Conservation (phyloP, 1,284 basidiomycete genomes). For the Marasmius oreades region DNA sequence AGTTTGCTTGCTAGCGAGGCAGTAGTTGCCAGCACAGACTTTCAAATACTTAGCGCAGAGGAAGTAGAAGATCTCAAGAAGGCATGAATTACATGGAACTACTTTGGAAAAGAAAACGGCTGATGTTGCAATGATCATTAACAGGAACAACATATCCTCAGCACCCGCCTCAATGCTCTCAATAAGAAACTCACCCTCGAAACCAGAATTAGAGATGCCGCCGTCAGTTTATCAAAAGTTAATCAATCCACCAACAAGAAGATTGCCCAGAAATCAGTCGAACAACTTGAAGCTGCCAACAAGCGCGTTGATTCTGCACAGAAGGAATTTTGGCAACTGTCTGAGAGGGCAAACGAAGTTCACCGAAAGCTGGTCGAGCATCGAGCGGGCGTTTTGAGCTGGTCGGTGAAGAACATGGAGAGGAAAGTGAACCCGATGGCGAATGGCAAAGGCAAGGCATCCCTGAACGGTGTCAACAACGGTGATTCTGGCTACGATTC, state of each 20-base stretch:
- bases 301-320: constrained; percentile 65
- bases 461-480: constrained; percentile 18
- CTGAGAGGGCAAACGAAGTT: constrained; percentile 59
- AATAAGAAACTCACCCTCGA: constrained; percentile 70
- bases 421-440: constrained; percentile 40
- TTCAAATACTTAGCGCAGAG: constrained; percentile 74
- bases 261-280: constrained; percentile 62
- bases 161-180: constrained; percentile 57
- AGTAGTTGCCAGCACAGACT: constrained; percentile 74
- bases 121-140: background rate
- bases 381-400: constrained; percentile 72
- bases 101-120: background rate
- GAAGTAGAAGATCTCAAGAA: constrained; percentile 91
- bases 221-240: constrained; percentile 63
- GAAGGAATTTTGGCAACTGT: constrained; percentile 63
- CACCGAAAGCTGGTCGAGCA: constrained; percentile 67
- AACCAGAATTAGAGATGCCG: constrained; percentile 79
- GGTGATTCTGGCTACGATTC: constrained; percentile 52
- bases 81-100: constrained; percentile 39
- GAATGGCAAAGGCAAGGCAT: constrained; percentile 21
- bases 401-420: constrained; percentile 66
- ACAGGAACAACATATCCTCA: constrained; percentile 69
- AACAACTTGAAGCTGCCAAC: constrained; percentile 66
- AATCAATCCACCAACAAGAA: constrained; percentile 53
- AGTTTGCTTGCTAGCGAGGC: constrained; percentile 86